These are phyloP conservation scores for Tieghemostelium lacteum DNA, from an alignment of 78 protist species.

Conservation along the genomic window DNA sequence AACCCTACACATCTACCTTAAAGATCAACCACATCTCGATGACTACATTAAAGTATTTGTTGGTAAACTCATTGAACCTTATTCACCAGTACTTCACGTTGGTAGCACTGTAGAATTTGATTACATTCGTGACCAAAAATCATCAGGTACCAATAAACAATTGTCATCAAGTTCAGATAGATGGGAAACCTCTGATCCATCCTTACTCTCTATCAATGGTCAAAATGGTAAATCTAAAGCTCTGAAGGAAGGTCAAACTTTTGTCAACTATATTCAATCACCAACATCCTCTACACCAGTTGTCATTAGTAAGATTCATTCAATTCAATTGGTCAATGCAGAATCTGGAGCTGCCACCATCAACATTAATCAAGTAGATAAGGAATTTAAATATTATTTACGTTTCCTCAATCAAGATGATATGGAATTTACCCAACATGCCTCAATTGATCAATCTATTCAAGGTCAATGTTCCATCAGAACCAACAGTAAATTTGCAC, in stretches of 20 bases:
- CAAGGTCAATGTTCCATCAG: constrained; percentile 22
- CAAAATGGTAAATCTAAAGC: constrained; percentile 24
- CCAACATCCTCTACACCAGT: constrained; percentile 56
- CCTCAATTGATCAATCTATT: constrained; percentile 4
- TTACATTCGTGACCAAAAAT: constrained; percentile 5
- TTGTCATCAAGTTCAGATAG: neutral
- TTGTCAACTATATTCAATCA: constrained; percentile 15
- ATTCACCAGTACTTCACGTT: constrained; percentile 29
- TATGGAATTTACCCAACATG: constrained; percentile 4
- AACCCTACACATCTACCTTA: constrained; percentile 46
- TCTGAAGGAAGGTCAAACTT: constrained; percentile 1
- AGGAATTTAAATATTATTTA: constrained; percentile 21
- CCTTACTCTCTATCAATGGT: constrained; percentile 16
- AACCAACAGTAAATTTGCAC: constrained; percentile 26
- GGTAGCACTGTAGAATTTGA: constrained; percentile 21
- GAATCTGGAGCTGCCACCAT: constrained; percentile 4
- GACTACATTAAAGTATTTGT: constrained; percentile 68
- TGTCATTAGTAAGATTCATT: neutral
- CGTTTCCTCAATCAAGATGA: neutral
- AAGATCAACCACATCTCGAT: constrained; percentile 59
- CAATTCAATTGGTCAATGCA: constrained; percentile 28
- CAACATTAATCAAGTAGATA: constrained; percentile 8
- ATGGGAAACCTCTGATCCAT: constrained; percentile 23
- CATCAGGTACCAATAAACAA: constrained; percentile 10
- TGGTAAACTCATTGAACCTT: constrained; percentile 68